Evolutionary conservation across 768 basidiomycete species (phyloP).

Genomic region (Fomitopsis serialis): DNA sequence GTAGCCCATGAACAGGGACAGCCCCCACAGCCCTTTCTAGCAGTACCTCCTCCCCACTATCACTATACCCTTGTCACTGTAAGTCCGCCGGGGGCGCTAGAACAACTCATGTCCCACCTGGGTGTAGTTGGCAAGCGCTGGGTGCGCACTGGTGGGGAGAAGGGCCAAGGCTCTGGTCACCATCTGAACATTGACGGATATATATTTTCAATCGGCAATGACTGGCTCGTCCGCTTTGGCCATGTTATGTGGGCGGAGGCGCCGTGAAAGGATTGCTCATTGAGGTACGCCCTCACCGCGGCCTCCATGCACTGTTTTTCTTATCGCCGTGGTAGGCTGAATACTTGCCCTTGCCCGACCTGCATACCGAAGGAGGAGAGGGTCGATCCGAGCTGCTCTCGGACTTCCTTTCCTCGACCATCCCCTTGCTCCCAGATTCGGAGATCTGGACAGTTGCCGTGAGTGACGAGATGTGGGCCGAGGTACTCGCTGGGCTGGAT

Average conservation of each 20-base stretch:
- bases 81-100: conserved; percentile 66
- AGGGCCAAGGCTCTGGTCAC: conserved; percentile 46
- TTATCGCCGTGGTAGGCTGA: conserved; percentile 49
- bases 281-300: conserved; percentile 43
- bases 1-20: conserved; percentile 2
- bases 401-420: conserved; percentile 66
- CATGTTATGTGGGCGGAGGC: conserved; percentile 75
- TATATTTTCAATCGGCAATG: conserved; percentile 71
- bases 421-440: conserved; percentile 69
- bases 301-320: neutral
- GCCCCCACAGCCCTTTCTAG: conserved; percentile 9
- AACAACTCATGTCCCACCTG: conserved; percentile 68
- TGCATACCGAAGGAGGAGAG: conserved; percentile 58
- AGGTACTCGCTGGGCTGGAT: conserved; percentile 72
- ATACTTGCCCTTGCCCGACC: conserved; percentile 70
- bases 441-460: conserved; percentile 76
- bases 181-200: conserved; percentile 72
- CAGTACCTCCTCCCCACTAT: conserved; percentile 45
- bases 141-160: conserved; percentile 38
- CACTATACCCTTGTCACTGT: conserved; percentile 75
- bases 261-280: conserved; percentile 79
- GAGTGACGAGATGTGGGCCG: conserved; percentile 76
- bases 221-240: conserved; percentile 78
- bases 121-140: conserved; percentile 51
- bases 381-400: conserved; percentile 72